These are phyloP conservation scores for Akanthomyces muscarius DNA, from an alignment of 2,329 filamentous ascomycete species.

Conservation along the genomic window DNA sequence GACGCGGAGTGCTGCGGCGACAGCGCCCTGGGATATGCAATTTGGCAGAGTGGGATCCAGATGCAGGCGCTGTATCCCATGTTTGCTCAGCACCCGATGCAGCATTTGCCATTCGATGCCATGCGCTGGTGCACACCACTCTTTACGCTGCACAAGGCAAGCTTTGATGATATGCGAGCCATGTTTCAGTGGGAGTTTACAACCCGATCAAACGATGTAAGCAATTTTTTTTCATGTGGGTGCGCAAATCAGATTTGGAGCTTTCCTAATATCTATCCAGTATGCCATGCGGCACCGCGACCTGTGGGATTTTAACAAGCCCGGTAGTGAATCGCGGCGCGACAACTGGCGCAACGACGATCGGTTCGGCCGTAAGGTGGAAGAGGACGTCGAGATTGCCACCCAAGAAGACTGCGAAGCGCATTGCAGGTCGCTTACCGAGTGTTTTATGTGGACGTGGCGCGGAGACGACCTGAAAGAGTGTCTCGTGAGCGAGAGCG, in stretches of 20 bases:
- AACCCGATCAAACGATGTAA: conserved; percentile 10
- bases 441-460: conserved; percentile 14
- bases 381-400: not conserved
- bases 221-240: not conserved
- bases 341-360: conserved; percentile 18
- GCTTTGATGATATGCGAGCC: conserved; percentile 14
- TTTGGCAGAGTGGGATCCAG: conserved; percentile 12
- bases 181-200: conserved; percentile 19
- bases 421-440: not conserved
- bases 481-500: conserved; percentile 5
- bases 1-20: conserved; percentile 20
- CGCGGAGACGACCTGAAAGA: not conserved
- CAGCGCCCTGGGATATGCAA: conserved; percentile 14
- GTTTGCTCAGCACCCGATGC: conserved; percentile 17
- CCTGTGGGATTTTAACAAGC: conserved; percentile 11
- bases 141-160: conserved; percentile 19
- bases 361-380: not conserved
- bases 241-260: too few relatives aligned
- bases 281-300: conserved; percentile 11
- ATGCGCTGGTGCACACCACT: conserved; percentile 19
- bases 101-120: conserved; percentile 12
- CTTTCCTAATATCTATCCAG: not conserved
- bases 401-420: not conserved
- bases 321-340: not conserved
- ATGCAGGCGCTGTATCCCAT: conserved; percentile 19